phyloP scores from a whole-genome alignment of 805 yeast species.

The Spathaspora passalidarum region DNA sequence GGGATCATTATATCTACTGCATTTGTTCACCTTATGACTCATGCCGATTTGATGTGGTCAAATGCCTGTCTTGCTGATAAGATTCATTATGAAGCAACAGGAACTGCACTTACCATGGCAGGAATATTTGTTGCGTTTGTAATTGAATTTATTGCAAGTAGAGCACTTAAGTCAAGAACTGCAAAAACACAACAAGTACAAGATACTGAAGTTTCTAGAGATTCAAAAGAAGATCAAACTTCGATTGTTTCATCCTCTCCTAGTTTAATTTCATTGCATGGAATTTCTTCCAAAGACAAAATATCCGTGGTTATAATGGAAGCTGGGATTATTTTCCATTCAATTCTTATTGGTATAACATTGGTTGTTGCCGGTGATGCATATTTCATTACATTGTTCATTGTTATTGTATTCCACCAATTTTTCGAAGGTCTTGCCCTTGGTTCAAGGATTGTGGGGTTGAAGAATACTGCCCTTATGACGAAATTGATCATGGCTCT shows the following conservation, averaged over 20 bases:
- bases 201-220: slow-evolving; percentile 3
- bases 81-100: slow-evolving; percentile 24
- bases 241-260: background rate
- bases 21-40: slow-evolving; percentile 28
- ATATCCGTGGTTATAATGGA: slow-evolving; percentile 17
- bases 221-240: slow-evolving; percentile 1
- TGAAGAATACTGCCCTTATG: slow-evolving; percentile 7
- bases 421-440: slow-evolving; percentile 30
- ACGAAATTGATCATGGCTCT: slow-evolving; percentile 19
- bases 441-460: slow-evolving; percentile 22
- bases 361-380: slow-evolving; percentile 28
- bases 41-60: slow-evolving; percentile 24
- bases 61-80: slow-evolving; percentile 18
- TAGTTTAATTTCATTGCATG: slow-evolving; percentile 3
- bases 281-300: slow-evolving; percentile 10
- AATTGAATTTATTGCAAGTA: slow-evolving; percentile 18
- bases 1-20: slow-evolving; percentile 32
- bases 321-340: slow-evolving; percentile 30
- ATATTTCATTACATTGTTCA: slow-evolving; percentile 25
- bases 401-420: slow-evolving; percentile 31
- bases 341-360: slow-evolving; percentile 27
- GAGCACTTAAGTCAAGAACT: slow-evolving; percentile 9
- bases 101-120: slow-evolving; percentile 27
- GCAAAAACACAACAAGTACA: background rate
- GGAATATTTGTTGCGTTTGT: slow-evolving; percentile 23